Evolutionary conservation across 306 rosid species (phyloP).

Genomic region (Pterocarpus macrocarpus): DNA sequence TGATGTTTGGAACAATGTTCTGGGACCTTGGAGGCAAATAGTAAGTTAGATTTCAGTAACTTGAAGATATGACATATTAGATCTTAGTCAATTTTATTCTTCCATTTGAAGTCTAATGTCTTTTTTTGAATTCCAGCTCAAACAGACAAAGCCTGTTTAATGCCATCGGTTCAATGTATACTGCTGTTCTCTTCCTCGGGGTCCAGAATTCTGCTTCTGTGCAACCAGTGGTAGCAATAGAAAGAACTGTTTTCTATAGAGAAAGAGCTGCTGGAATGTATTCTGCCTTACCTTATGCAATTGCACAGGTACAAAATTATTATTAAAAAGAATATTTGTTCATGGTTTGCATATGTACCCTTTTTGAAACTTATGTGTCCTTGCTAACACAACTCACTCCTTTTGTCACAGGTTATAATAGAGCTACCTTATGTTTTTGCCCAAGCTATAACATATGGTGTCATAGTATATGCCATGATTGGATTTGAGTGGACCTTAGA

Average conservation of each 20-base stretch:
- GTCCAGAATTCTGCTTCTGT: conserved; percentile 65
- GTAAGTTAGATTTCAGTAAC: neutral
- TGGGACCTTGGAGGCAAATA: neutral
- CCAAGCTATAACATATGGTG: neutral
- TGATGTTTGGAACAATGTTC: neutral
- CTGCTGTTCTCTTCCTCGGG: conserved; percentile 71
- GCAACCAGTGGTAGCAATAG: conserved; percentile 74
- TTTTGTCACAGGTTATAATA: conserved; percentile 23
- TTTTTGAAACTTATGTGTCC: neutral
- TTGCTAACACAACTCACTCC: conserved; percentile 4
- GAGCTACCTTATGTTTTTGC: conserved; percentile 12
- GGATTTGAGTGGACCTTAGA: neutral
- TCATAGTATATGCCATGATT: conserved; percentile 2
- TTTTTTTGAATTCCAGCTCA: neutral
- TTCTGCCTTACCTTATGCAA: conserved; percentile 74
- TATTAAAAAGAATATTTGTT: neutral
- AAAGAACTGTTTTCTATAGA: conserved; percentile 81
- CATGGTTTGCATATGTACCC: neutral
- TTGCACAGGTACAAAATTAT: conserved; percentile 58
- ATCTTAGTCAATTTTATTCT: neutral
- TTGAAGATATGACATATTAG: neutral
- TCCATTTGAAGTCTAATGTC: neutral
- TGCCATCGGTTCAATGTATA: conserved; percentile 80
- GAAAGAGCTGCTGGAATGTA: conserved; percentile 90
- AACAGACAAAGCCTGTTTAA: conserved; percentile 58